These are phyloP conservation scores for Somion occarium DNA, from an alignment of 1,284 basidiomycete genomes.

Conservation along the genomic window DNA sequence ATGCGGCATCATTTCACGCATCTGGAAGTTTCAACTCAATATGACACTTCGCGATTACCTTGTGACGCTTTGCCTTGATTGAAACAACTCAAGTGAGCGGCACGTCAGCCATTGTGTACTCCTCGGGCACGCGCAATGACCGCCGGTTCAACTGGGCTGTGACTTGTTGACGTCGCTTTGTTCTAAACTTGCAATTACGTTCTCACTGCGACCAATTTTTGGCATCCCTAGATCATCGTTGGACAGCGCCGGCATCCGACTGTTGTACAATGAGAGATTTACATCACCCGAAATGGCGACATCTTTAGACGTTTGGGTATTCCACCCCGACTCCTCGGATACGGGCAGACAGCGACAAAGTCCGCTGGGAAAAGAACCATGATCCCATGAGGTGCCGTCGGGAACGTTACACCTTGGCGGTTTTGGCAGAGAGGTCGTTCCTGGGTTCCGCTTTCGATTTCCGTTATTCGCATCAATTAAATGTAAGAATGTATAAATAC, in stretches of 20 bases:
- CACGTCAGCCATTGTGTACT: too few relatives aligned
- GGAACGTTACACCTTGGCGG: background rate
- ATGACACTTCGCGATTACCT: too few relatives aligned
- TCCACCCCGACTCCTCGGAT: background rate
- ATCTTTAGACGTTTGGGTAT: too few relatives aligned
- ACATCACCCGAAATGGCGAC: too few relatives aligned
- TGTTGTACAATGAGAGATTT: too few relatives aligned
- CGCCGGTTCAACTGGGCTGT: background rate
- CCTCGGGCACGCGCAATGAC: background rate
- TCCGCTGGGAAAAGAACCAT: background rate
- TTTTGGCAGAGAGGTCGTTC: too few relatives aligned
- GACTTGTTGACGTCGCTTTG: background rate
- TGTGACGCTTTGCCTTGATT: too few relatives aligned
- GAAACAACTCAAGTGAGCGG: too few relatives aligned
- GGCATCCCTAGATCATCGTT: too few relatives aligned
- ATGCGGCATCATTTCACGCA: too few relatives aligned
- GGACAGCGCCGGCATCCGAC: too few relatives aligned
- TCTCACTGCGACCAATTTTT: background rate
- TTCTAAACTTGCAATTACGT: background rate
- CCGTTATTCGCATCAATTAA: background rate
- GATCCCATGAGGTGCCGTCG: background rate
- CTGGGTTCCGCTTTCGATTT: background rate
- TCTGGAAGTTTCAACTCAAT: too few relatives aligned
- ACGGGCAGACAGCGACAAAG: background rate
- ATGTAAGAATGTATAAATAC: background rate